Evolutionary conservation across 441 rosid species (phyloP).

Genomic region (Geranium incanum): DNA sequence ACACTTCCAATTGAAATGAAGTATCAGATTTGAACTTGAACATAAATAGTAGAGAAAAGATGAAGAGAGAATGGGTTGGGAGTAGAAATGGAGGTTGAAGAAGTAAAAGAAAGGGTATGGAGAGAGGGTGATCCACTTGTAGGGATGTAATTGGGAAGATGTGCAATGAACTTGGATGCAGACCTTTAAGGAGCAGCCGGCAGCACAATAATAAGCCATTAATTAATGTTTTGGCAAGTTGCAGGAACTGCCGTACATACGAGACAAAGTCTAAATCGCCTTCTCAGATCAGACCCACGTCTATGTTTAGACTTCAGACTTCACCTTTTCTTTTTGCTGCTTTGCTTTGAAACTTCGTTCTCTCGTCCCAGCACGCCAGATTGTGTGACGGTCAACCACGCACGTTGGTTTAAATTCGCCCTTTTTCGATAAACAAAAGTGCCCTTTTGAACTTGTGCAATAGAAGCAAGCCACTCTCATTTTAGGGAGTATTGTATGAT

Average conservation of each 20-base stretch:
- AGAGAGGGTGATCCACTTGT: not conserved
- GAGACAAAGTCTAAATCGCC: not conserved
- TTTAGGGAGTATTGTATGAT: no score
- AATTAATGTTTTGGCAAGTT: not conserved
- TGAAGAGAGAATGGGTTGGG: not conserved
- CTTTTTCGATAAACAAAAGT: no score
- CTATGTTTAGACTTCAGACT: no score
- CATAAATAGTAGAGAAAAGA: not conserved
- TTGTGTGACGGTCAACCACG: no score
- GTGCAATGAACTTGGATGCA: not conserved
- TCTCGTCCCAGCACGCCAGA: no score
- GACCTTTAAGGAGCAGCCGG: not conserved
- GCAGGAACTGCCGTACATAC: not conserved
- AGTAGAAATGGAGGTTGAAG: not conserved
- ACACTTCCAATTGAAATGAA: not conserved
- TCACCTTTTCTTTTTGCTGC: no score
- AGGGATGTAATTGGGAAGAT: not conserved
- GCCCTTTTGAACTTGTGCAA: no score
- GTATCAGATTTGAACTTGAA: not conserved
- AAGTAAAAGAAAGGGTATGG: not conserved
- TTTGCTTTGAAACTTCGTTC: no score
- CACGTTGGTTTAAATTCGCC: no score
- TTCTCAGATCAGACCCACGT: not conserved
- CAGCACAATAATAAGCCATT: not conserved
- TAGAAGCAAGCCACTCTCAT: no score